Base-by-base conservation (phyloP, 768 basidiomycete species). In the Naganishia friedmannii region DNA sequence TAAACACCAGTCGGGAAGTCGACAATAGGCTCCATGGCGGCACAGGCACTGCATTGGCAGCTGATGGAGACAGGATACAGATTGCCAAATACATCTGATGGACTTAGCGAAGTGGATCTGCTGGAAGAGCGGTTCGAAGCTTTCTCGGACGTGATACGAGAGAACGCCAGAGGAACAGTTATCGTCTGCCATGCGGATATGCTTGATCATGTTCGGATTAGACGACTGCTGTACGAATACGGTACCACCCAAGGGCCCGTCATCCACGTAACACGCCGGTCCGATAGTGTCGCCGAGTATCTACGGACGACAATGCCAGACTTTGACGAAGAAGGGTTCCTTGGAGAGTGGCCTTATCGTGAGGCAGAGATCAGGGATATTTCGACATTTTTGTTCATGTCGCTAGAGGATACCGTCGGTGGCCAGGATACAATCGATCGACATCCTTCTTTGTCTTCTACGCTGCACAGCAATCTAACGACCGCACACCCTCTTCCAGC, bases 1-100 rank as follows among this genome's bases (percentile, higher is more conserved):
- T 15, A 12, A 19, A 39, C 31, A 19, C 3, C 58, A 71, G 70
- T 68, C 6, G 70, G 70, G 1, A 71, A 71, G 37, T 71, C 70
- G 10, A 71, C 70, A 19, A 34, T 71, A 32, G 66, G 66, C 29
- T 48, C 46, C 3, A 71, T 71, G 55, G 70, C 70, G 9, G 53
- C 63, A 39, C 37, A 51, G 39, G 70, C 70, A 3, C 39, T 71
- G 26, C 28, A 58, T 37, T 67, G 66, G 55, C 53, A 71, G 15
- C 45, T 71, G 3, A 55, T 71, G 56, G 70, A 71, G 51, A 58
- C 65, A 19, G 56, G 46, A 19, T 31, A 60, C 28, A 23, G 19
- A 34, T 37, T 63, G 9, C 45, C 29, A n/a, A 39, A 34, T 9
- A 31, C 51, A 0, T n/a, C 39, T 39, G 31, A 9, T 21, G 31